These are phyloP conservation scores for Plasmodium vivax DNA, from an alignment of 169 alveolate genomes.

Conservation along the genomic window DNA sequence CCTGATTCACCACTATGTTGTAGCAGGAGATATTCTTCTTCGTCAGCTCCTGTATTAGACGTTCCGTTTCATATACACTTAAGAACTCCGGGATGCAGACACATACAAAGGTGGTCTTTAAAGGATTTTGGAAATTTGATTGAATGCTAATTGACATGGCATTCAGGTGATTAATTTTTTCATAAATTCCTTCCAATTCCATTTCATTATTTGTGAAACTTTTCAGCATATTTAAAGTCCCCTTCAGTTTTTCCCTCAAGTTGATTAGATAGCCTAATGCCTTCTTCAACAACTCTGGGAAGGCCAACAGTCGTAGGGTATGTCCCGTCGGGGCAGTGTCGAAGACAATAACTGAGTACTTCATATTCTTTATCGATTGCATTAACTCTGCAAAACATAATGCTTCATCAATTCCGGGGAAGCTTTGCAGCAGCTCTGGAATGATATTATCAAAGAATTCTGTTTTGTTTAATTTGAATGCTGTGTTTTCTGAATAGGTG, in stretches of 20 bases:
- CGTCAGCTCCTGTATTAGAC: slow-evolving; percentile 96
- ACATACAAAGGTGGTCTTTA: slow-evolving; percentile 96
- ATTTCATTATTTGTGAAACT: slow-evolving; percentile 47
- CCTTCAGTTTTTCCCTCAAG: slow-evolving; percentile 85
- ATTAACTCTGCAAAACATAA: slow-evolving; percentile 96
- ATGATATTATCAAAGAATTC: slow-evolving; percentile 79
- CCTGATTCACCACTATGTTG: slow-evolving; percentile 97
- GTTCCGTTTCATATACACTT: slow-evolving; percentile 98
- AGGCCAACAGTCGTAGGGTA: slow-evolving; percentile 96
- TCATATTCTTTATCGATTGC: slow-evolving; percentile 94
- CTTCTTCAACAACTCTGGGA: slow-evolving; percentile 96
- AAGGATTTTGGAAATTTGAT: slow-evolving; percentile 87
- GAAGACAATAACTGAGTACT: slow-evolving; percentile 95
- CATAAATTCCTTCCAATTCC: slow-evolving; percentile 79
- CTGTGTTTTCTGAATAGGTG: slow-evolving; percentile 82
- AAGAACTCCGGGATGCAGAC: slow-evolving; percentile 99
- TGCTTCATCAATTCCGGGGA: slow-evolving; percentile 99
- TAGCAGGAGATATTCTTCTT: slow-evolving; percentile 95
- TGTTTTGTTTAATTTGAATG: slow-evolving; percentile 81
- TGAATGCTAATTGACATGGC: slow-evolving; percentile 86
- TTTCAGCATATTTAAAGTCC: slow-evolving; percentile 75
- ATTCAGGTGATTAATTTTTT: slow-evolving; percentile 86
- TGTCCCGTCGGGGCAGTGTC: slow-evolving; percentile 99
- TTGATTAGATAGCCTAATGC: slow-evolving; percentile 92
- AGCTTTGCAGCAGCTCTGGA: slow-evolving; percentile 94